Percentiles rank a stretch among this genome's conserved stretches.
These are phyloP conservation scores for Eimeria necatrix DNA, from an alignment of 169 alveolate species.

Conservation along the genomic window DNA sequence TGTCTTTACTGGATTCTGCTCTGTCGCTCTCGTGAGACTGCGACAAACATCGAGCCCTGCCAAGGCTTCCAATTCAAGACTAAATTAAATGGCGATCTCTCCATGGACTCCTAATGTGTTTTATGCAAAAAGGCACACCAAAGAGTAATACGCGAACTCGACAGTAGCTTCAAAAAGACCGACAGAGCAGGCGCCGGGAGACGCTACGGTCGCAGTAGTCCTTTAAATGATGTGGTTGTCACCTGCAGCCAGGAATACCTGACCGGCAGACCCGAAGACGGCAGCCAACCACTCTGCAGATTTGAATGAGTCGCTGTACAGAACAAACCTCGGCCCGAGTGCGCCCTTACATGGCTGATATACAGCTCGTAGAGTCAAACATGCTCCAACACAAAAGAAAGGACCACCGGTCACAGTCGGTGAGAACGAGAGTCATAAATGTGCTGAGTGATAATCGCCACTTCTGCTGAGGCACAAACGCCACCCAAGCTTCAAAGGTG, in stretches of 20 bases:
- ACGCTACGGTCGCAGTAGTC: background rate
- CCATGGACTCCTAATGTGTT: conserved; percentile 1
- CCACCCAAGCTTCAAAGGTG: too few species aligned
- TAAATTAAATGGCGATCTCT: conserved; percentile 29
- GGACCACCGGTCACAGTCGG: background rate
- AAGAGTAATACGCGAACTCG: background rate
- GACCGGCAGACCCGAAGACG: background rate
- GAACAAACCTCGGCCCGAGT: too few species aligned
- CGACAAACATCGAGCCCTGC: too few species aligned
- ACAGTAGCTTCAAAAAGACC: conserved; percentile 6
- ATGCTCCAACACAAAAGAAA: background rate
- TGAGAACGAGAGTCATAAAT: background rate
- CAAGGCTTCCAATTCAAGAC: background rate
- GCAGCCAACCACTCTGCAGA: background rate
- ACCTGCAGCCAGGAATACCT: background rate
- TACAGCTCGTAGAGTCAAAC: background rate
- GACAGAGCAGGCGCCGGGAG: conserved; percentile 33
- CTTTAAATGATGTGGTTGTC: background rate
- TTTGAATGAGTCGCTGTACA: too few species aligned
- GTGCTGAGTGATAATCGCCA: background rate
- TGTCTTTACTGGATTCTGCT: too few species aligned
- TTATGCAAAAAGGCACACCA: conserved; percentile 10
- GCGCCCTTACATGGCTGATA: too few species aligned
- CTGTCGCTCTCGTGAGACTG: too few species aligned
- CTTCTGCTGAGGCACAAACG: too few species aligned